Evolutionary conservation across 345 rosid species (phyloP).

Genomic region (Ceriops tagal): DNA sequence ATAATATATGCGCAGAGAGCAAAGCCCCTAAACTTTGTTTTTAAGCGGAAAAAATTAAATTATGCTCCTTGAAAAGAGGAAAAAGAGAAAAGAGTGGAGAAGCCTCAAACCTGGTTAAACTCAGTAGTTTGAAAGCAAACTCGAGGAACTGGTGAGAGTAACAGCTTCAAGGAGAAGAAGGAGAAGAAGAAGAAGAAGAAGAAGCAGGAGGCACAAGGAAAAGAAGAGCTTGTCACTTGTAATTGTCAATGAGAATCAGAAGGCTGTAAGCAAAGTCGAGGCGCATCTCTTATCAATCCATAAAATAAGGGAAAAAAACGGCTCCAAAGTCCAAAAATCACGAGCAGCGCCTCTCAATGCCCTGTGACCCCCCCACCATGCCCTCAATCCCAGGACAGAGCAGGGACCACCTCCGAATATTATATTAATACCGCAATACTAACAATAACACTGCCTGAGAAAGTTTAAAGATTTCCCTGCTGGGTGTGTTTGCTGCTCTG

Average conservation of each 20-base stretch:
- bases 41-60: too few relatives aligned
- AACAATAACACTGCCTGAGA: background rate
- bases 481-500: conserved; percentile 5
- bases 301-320: background rate
- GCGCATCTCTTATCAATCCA: background rate
- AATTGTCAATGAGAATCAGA: conserved; percentile 13
- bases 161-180: conserved; percentile 3
- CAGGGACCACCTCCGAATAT: conserved; percentile 6
- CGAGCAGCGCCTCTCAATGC: conserved; percentile 30
- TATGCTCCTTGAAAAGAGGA: background rate
- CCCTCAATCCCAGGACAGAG: conserved; percentile 10
- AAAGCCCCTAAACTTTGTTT: background rate
- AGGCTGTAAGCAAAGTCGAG: background rate
- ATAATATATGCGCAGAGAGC: background rate
- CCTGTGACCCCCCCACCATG: conserved; percentile 19
- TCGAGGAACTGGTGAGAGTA: conserved; percentile 1
- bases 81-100: background rate
- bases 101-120: conserved; percentile 10
- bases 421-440: background rate
- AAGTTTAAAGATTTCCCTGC: background rate
- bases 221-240: too few relatives aligned
- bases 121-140: conserved; percentile 2
- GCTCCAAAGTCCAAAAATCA: conserved; percentile 7
- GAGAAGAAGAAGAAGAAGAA: background rate
- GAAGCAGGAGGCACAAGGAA: background rate